Evolutionary conservation across 2,329 filamentous ascomycete species (phyloP).

Genomic region (Pseudocercospora ulei): DNA sequence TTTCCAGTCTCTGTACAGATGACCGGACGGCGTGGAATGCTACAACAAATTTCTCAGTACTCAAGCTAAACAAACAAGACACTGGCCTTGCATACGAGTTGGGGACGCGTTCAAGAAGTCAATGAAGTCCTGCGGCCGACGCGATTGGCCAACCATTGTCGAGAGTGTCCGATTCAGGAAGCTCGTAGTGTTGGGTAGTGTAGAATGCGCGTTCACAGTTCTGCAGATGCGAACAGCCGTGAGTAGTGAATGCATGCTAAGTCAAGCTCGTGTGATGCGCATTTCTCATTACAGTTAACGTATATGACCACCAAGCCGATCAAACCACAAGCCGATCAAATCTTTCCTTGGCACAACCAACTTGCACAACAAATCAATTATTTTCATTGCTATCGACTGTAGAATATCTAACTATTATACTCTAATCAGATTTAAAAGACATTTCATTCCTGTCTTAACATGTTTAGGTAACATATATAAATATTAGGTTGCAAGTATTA

Average conservation of each 20-base stretch:
- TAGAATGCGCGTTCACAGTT: neutral
- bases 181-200: neutral
- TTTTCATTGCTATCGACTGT: no score
- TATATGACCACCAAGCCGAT: no score
- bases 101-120: constrained; percentile 92
- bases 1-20: constrained; percentile 62
- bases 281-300: no score
- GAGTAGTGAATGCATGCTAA: neutral
- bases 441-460: no score
- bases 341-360: no score
- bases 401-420: no score
- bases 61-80: neutral
- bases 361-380: no score
- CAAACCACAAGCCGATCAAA: no score
- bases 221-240: constrained; percentile 1
- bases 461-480: no score
- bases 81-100: constrained; percentile 55
- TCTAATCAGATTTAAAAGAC: no score
- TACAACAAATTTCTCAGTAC: constrained; percentile 36
- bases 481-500: no score
- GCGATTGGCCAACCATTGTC: constrained; percentile 34
- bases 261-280: neutral
- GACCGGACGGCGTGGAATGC: constrained; percentile 89
- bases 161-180: constrained; percentile 6
- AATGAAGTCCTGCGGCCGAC: constrained; percentile 67